These are phyloP conservation scores for Hortiboletus campestris DNA, from an alignment of 768 basidiomycete genomes.

Conservation along the genomic window DNA sequence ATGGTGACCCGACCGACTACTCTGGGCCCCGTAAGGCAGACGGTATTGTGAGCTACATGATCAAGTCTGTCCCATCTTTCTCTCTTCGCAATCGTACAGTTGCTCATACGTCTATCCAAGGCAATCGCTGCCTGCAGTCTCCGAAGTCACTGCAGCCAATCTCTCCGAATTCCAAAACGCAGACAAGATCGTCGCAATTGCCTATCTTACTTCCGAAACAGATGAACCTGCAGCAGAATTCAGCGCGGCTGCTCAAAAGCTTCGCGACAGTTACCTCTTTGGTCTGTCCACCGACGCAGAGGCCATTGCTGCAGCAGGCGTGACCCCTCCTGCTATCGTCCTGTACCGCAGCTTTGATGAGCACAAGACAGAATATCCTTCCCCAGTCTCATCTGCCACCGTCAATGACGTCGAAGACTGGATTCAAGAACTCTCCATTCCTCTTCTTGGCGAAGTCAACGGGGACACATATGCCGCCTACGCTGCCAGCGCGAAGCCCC, in stretches of 20 bases:
- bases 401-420: constrained; percentile 68
- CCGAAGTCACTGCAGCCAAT: constrained; percentile 72
- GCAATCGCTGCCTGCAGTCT: constrained; percentile 93
- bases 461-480: constrained; percentile 92
- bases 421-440: constrained; percentile 81
- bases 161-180: constrained; percentile 82
- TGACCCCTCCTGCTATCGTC: constrained; percentile 81
- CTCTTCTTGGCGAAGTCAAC: constrained; percentile 87
- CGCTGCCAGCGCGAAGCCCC: constrained; percentile 76
- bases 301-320: constrained; percentile 65
- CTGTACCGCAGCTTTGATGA: constrained; percentile 94
- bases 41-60: constrained; percentile 95
- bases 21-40: constrained; percentile 89
- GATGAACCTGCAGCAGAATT: constrained; percentile 72
- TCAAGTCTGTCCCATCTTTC: constrained; percentile 60
- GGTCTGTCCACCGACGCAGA: constrained; percentile 77
- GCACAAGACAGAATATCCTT: constrained; percentile 64
- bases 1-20: constrained; percentile 80
- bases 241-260: constrained; percentile 74
- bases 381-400: constrained; percentile 53
- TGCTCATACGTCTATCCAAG: constrained; percentile 35
- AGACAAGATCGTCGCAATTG: constrained; percentile 89
- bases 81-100: background rate
- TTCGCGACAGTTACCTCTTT: constrained; percentile 93
- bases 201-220: constrained; percentile 76